These are phyloP conservation scores for Candida quercuum DNA, from an alignment of 805 yeast genomes.

Conservation along the genomic window DNA sequence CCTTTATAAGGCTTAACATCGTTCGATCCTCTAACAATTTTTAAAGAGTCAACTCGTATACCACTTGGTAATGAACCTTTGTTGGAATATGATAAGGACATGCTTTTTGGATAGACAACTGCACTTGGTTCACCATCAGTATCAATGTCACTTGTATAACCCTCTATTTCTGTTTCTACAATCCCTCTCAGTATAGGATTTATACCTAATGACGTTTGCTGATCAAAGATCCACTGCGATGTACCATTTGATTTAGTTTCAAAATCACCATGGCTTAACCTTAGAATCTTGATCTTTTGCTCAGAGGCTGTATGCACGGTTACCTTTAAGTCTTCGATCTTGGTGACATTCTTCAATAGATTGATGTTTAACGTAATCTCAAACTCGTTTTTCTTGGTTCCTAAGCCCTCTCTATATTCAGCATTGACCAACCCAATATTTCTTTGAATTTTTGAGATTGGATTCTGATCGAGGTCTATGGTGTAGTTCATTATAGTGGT, in stretches of 20 bases:
- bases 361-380: constrained; percentile 28
- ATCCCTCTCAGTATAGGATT: constrained; percentile 64
- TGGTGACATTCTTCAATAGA: constrained; percentile 38
- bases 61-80: constrained; percentile 77
- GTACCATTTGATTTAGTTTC: constrained; percentile 43
- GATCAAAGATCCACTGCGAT: constrained; percentile 69
- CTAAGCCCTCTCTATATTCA: constrained; percentile 27
- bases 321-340: constrained; percentile 42
- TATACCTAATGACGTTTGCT: constrained; percentile 54
- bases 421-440: constrained; percentile 25
- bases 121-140: not conserved
- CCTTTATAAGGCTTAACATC: constrained; percentile 85
- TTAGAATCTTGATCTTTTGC: constrained; percentile 44
- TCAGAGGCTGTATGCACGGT: constrained; percentile 27
- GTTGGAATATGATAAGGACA: constrained; percentile 48
- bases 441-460: constrained; percentile 11
- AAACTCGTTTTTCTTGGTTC: constrained; percentile 33
- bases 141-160: not conserved
- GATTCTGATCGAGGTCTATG: constrained; percentile 39
- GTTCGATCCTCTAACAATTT: constrained; percentile 53
- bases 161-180: constrained; percentile 28
- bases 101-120: constrained; percentile 34
- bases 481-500: constrained; percentile 58
- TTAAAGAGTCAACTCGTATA: constrained; percentile 58
- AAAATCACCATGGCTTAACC: constrained; percentile 78